Base-by-base conservation (phyloP, 2,329 filamentous ascomycete species). In the Neofusicoccum laricinum region DNA sequence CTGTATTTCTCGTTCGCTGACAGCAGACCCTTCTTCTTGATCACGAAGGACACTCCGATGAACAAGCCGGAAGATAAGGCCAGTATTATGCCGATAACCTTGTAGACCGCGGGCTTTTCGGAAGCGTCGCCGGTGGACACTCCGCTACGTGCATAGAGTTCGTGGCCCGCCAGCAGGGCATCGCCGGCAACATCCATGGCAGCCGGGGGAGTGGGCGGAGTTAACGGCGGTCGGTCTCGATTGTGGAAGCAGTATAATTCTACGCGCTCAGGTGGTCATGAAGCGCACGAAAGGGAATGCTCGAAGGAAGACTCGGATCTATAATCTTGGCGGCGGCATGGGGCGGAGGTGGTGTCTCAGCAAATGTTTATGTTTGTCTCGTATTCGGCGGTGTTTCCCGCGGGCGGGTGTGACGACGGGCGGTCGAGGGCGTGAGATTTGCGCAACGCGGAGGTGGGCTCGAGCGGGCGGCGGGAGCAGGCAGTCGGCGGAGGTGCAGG, bases 1-100 rank as follows among this genome's bases (percentile, higher is more conserved):
- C 96, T 90, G 82, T 98, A 98, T 77, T 98, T 98, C 71, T 91
- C 88, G 78, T 98, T 99, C 58, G 95, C 94, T 76, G 88, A 93
- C 67, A 99, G 83, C 70, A 99, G 80, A 4, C 95, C 95, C 66
- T 91, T 84, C 80, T 99, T 99, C 80, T 98, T 98, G 73, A 99
- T 80, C 32, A 98, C 93, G 76, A 98, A 99, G 0, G 94, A 98
- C 14, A 90, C 85, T 63, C 95, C 95, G 73, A 99, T 99, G 76
- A 98, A 98, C 65, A 92, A 76, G 46, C 95, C 95, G 0, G 94
- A 98, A 36, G 88, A 87, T 65, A 97, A 85, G 15, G 95, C 95
- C 40, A 99, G 83, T 21, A 88, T 84, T 67, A 99, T 92, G 63
- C 95, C 95, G 69, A 98, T 86, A 30, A 89, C 86, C 75, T 97